These are phyloP conservation scores for Mycena rosella DNA, from an alignment of 768 basidiomycete species.

Conservation along the genomic window DNA sequence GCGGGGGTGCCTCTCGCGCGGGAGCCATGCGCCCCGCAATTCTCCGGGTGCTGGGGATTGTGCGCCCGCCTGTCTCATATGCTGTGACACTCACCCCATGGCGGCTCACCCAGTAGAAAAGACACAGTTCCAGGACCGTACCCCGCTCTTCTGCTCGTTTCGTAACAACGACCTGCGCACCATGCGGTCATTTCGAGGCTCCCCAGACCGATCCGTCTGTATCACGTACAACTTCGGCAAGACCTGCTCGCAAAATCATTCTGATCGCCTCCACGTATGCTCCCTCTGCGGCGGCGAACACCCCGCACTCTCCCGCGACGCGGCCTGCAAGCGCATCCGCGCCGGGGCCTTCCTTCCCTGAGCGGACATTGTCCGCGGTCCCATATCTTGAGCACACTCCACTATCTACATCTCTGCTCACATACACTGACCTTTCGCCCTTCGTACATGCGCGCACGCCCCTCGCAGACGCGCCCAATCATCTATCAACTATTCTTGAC, in stretches of 20 bases:
- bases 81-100: constrained; percentile 16
- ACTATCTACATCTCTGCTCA: neutral
- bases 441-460: neutral
- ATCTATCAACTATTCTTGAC: constrained; percentile 30
- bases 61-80: constrained; percentile 29
- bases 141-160: constrained; percentile 11
- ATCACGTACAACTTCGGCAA: constrained; percentile 28
- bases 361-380: neutral
- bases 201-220: constrained; percentile 13
- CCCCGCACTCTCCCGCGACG: constrained; percentile 24
- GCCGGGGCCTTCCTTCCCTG: constrained; percentile 22
- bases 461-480: neutral
- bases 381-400: constrained; percentile 4
- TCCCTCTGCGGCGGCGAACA: constrained; percentile 38
- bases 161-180: too few species aligned
- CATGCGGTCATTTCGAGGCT: constrained; percentile 2
- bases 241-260: constrained; percentile 1
- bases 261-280: constrained; percentile 18
- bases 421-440: neutral
- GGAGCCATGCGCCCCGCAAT: too few species aligned
- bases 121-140: constrained; percentile 24
- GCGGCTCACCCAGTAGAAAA: neutral
- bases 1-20: too few species aligned
- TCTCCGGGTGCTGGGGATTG: neutral
- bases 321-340: constrained; percentile 16